These are phyloP conservation scores for Talaromyces borbonicus DNA, from an alignment of 495 filamentous ascomycete species.

Conservation along the genomic window DNA sequence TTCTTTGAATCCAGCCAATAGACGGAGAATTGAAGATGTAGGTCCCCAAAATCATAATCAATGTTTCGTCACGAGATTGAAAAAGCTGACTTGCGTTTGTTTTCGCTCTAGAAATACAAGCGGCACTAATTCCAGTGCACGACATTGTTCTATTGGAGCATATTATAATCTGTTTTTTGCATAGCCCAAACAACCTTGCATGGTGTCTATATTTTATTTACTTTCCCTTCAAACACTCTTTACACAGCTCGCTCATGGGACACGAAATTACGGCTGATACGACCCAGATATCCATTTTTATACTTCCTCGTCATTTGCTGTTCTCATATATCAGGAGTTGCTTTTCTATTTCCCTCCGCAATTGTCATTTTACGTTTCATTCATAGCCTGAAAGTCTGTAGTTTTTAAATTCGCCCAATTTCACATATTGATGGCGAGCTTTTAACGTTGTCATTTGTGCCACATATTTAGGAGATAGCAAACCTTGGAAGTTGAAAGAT, in stretches of 20 bases:
- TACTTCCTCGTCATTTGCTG: background rate
- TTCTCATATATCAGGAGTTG: background rate
- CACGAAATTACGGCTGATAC: background rate
- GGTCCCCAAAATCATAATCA: no score
- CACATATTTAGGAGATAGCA: no score
- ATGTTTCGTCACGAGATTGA: no score
- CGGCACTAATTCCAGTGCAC: background rate
- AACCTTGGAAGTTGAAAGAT: no score
- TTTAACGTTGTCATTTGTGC: no score
- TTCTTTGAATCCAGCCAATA: constrained; percentile 73
- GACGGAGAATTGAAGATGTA: constrained; percentile 79
- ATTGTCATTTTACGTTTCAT: background rate
- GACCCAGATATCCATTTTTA: background rate
- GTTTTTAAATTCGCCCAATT: no score
- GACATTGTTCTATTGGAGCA: background rate
- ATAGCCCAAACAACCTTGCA: no score
- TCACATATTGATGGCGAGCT: no score
- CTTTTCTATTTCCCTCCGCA: background rate
- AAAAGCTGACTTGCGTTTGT: background rate
- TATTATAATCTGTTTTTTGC: no score
- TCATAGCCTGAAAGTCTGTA: no score
- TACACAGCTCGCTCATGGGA: background rate
- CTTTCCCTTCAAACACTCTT: background rate
- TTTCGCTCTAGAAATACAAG: background rate
- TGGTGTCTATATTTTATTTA: background rate